Evolutionary conservation across 2,329 filamentous ascomycete species (phyloP).

Genomic region (Cryoendolithus antarcticus): DNA sequence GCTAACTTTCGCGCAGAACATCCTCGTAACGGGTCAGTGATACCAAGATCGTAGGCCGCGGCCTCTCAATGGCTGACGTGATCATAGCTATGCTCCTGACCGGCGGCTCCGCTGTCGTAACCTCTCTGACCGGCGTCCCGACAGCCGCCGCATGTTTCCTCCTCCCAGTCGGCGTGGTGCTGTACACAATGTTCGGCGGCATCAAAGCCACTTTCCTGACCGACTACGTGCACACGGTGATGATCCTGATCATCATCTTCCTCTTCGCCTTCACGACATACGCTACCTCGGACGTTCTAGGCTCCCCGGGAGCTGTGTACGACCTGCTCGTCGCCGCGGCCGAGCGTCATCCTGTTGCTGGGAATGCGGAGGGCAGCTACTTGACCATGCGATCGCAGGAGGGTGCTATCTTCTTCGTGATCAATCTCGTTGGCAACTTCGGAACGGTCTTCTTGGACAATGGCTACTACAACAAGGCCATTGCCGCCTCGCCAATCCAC

Average conservation of each 20-base stretch:
- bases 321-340: constrained; percentile 16
- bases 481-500: constrained; percentile 72
- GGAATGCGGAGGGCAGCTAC: constrained; percentile 18
- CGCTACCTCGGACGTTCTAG: constrained; percentile 9
- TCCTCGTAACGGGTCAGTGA: constrained; percentile 23
- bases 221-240: constrained; percentile 16
- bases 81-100: constrained; percentile 76
- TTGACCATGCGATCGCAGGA: constrained; percentile 12
- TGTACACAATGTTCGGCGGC: constrained; percentile 18
- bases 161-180: constrained; percentile 16
- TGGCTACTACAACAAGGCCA: constrained; percentile 88
- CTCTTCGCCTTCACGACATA: constrained; percentile 13
- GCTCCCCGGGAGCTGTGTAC: constrained; percentile 14
- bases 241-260: constrained; percentile 15
- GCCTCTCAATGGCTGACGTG: constrained; percentile 53
- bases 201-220: constrained; percentile 17
- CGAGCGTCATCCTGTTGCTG: constrained; percentile 10
- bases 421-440: constrained; percentile 79
- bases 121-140: constrained; percentile 57
- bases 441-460: constrained; percentile 68
- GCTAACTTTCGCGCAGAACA: constrained; percentile 15
- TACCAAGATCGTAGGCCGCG: too few species aligned
- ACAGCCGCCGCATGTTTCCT: constrained; percentile 70
- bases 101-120: constrained; percentile 66
- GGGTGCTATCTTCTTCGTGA: constrained; percentile 28